Base-by-base conservation (phyloP, 495 filamentous ascomycete species). In the Talaromyces stipitatus region DNA sequence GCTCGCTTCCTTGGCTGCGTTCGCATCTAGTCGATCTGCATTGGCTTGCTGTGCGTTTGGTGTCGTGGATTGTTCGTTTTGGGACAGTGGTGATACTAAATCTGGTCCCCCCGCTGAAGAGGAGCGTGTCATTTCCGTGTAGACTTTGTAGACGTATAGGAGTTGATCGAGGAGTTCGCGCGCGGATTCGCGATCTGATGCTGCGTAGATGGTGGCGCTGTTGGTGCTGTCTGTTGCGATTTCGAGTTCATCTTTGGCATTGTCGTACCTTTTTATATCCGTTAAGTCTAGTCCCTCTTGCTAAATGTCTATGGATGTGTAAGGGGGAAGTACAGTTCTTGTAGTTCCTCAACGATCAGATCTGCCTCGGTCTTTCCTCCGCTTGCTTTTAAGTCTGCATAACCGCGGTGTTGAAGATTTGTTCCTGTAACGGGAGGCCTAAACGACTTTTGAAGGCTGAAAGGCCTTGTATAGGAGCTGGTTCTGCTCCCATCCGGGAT, bases 201-300 rank as follows among this genome's bases (percentile, higher is more conserved):
- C 69, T 1, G 74, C 72, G 64, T 78, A 78, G 63, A 78, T 76
- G 8, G 73, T 76, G 0, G 64, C 61, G 5, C 58, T 53, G 43
- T 75, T 69, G 9, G 75, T 76, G 62, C 69, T 72, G 28, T 78
- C 75, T 2, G 70, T 74, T 5, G 74, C 74, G 54, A 77, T 77
- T 65, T 77, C 74, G 58, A 77, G 71, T 62, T 77, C 74, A 61
- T 77, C 74, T 66, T 70, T 76, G 4, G 74, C 69, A 16, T 65
- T 62, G 62, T 76, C 70, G 60, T 70, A 70, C 1, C 68, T 70
- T 20, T 23, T 10, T 48, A 26, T 22, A 10, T 22, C 18, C 38
- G 54, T 59, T 60, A 36, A 41, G 14, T 14, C 32, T 20, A 12
- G 47, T 53, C 30, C 2, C 5, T n/a, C 11, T 55, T 46, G n/a